These are phyloP conservation scores for Iris pallida DNA, from an alignment of 116 monocot species.

Conservation along the genomic window DNA sequence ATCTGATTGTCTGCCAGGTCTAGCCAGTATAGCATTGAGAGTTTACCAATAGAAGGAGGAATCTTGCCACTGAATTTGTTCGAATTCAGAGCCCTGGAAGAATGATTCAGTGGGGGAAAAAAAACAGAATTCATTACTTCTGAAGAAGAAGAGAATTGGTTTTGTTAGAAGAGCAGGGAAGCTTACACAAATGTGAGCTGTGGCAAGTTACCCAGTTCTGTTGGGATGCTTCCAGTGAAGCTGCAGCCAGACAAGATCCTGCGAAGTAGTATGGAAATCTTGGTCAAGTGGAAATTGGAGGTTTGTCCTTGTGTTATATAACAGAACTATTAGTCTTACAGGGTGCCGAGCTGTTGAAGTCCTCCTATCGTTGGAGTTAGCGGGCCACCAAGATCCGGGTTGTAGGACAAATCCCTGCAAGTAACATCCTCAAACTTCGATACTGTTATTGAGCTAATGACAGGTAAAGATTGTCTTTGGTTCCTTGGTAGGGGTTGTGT, in stretches of 20 bases:
- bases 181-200: constrained; percentile 37
- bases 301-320: not conserved
- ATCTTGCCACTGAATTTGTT: constrained; percentile 36
- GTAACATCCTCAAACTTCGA: not conserved
- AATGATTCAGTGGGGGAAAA: not conserved
- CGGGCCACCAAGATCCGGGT: constrained; percentile 40
- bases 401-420: constrained; percentile 66
- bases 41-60: constrained; percentile 16
- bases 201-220: constrained; percentile 25
- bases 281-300: no score
- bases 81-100: constrained; percentile 35
- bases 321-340: constrained; percentile 32
- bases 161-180: not conserved
- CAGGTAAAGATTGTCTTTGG: no score
- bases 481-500: no score
- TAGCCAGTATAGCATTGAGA: constrained; percentile 22
- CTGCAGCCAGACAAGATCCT: constrained; percentile 44
- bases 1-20: constrained; percentile 17
- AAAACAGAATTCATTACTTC: not conserved
- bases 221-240: constrained; percentile 36
- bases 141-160: not conserved
- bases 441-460: not conserved
- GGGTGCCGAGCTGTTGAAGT: constrained; percentile 34
- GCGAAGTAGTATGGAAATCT: not conserved
- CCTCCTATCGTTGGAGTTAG: constrained; percentile 30